A percentile compares a stretch with the other conserved stretches of the same genome.
Evolutionary conservation across 768 basidiomycete species (phyloP).

Genomic region (Psilocybe subaeruginosa): DNA sequence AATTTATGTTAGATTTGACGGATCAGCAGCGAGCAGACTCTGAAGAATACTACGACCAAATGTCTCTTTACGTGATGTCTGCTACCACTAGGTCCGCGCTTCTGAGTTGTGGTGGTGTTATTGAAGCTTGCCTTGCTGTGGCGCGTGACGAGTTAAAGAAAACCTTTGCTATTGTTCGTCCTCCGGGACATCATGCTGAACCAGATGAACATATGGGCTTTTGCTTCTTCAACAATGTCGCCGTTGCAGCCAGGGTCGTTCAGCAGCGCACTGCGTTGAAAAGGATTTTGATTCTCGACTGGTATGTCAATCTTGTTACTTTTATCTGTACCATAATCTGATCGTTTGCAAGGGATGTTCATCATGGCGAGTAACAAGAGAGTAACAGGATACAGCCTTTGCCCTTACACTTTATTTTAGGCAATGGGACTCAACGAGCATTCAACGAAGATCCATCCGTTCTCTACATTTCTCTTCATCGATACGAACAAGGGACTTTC

Average conservation of each 20-base stretch:
- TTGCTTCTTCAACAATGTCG: slow-evolving; percentile 99
- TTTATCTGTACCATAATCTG: background rate
- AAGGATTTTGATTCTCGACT: slow-evolving; percentile 91
- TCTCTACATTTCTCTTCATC: slow-evolving; percentile 93
- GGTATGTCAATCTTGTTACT: slow-evolving; percentile 54
- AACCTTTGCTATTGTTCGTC: slow-evolving; percentile 92
- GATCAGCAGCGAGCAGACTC: slow-evolving; percentile 77
- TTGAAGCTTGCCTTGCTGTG: slow-evolving; percentile 87
- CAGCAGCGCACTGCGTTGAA: slow-evolving; percentile 71
- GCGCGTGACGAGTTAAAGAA: slow-evolving; percentile 81
- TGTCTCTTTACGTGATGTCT: slow-evolving; percentile 91
- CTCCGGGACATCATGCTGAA: slow-evolving; percentile 98
- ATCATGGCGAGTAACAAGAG: slow-evolving; percentile 66
- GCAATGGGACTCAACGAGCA: slow-evolving; percentile 96
- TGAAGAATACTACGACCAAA: slow-evolving; percentile 82
- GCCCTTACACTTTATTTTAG: slow-evolving; percentile 40
- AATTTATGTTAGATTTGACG: slow-evolving; percentile 59
- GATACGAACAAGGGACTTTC: slow-evolving; percentile 89
- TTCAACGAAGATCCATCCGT: slow-evolving; percentile 93
- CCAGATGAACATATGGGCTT: slow-evolving; percentile 99
- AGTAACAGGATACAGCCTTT: background rate
- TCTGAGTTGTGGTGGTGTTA: slow-evolving; percentile 92
- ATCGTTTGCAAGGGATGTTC: slow-evolving; percentile 75
- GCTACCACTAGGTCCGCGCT: slow-evolving; percentile 84
- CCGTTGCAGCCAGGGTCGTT: slow-evolving; percentile 86